Conservation (phyloP, 2,329 filamentous ascomycete genomes). For the Cercospora sojina region DNA sequence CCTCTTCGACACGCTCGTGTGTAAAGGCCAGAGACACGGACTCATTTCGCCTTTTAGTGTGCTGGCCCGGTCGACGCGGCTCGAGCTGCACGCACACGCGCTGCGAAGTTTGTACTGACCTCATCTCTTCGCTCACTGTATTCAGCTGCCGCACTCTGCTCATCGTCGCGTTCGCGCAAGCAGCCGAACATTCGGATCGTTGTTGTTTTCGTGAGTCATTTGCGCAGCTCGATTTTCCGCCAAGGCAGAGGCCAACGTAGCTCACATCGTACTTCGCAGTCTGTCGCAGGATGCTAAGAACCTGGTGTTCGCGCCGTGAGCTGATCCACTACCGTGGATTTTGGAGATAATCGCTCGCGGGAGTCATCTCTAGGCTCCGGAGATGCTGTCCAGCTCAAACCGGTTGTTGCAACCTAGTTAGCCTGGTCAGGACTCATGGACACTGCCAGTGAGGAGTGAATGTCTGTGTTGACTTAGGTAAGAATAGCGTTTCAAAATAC, state of each 20-base stretch:
- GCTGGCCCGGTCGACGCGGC: background rate
- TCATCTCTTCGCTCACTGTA: slow-evolving; percentile 7
- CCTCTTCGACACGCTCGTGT: slow-evolving; percentile 1
- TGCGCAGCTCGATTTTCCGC: background rate
- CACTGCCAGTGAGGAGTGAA: background rate
- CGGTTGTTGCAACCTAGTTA: slow-evolving; percentile 11
- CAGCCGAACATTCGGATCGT: background rate
- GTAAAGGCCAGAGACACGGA: slow-evolving; percentile 10
- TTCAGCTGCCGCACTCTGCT: background rate
- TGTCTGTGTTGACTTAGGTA: slow-evolving; percentile 8
- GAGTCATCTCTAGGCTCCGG: slow-evolving; percentile 16
- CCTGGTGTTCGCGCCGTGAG: background rate
- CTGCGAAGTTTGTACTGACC: slow-evolving; percentile 10
- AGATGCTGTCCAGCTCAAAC: slow-evolving; percentile 7
- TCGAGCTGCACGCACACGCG: background rate
- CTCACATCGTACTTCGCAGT: background rate
- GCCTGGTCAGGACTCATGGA: background rate
- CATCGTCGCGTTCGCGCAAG: background rate
- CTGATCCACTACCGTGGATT: slow-evolving; percentile 1
- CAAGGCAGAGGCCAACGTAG: background rate
- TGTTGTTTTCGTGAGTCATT: background rate
- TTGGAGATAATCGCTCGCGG: slow-evolving; percentile 5
- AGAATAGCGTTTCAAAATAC: slow-evolving; percentile 19
- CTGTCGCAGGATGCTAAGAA: background rate
- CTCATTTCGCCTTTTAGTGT: slow-evolving; percentile 16